These are phyloP conservation scores for Dictyostelium firmibasis DNA, from an alignment of 78 protist genomes.

Conservation along the genomic window DNA sequence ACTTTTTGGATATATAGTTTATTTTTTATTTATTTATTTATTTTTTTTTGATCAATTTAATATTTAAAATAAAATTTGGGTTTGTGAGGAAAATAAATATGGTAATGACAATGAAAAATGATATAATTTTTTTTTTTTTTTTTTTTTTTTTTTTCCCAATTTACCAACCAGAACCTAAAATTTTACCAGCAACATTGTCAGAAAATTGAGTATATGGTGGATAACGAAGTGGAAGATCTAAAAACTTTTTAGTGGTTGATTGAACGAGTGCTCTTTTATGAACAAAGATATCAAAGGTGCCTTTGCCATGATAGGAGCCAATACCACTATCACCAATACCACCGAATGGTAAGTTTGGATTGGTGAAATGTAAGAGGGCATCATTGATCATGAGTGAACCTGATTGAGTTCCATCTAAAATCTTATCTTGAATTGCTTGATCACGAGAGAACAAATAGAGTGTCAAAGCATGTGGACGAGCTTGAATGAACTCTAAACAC, in stretches of 20 bases:
- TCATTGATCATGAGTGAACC: conserved; percentile 78
- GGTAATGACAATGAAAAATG: neutral
- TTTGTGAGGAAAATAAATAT: too few species aligned
- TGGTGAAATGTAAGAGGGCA: conserved; percentile 57
- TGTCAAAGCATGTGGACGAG: conserved; percentile 86
- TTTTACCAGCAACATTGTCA: conserved; percentile 42
- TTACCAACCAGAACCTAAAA: conserved; percentile 26
- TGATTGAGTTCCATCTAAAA: conserved; percentile 44
- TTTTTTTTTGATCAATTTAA: neutral
- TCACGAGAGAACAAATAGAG: conserved; percentile 89
- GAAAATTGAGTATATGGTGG: conserved; percentile 62
- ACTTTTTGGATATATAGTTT: too few species aligned
- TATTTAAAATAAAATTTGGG: neutral
- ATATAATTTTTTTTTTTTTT: neutral
- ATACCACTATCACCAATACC: conserved; percentile 96
- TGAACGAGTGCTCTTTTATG: conserved; percentile 84
- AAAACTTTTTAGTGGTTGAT: conserved; percentile 50
- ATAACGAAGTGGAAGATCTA: conserved; percentile 57
- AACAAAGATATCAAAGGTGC: conserved; percentile 82
- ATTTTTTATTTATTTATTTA: too few species aligned
- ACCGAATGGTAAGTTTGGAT: conserved; percentile 94
- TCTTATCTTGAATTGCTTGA: conserved; percentile 21
- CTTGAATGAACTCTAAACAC: conserved; percentile 64
- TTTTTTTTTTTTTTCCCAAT: neutral
- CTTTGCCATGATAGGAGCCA: conserved; percentile 91